Evolutionary conservation across 140 eudicot species (phyloP).

Genomic region (Ambrosia hybrid): DNA sequence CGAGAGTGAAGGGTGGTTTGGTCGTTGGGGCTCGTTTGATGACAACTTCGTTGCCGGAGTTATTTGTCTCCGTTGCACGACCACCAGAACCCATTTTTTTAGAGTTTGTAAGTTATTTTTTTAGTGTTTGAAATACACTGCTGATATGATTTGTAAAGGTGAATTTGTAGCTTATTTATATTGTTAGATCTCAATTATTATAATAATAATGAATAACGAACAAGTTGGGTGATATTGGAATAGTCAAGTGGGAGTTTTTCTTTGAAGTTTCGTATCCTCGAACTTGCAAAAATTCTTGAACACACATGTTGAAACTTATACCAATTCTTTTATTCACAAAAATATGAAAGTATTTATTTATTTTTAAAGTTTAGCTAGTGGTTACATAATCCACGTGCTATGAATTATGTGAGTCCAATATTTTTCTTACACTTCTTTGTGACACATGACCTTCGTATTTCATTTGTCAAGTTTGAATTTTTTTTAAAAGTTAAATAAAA

Average conservation of each 20-base stretch:
- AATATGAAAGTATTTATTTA: too few species aligned
- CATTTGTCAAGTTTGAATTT: too few species aligned
- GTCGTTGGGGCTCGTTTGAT: constrained; percentile 3
- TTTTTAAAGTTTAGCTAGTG: too few species aligned
- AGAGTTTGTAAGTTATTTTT: neutral
- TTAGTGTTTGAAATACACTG: neutral
- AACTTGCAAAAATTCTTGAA: neutral
- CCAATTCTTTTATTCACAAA: neutral
- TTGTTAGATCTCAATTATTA: neutral
- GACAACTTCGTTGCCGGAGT: neutral
- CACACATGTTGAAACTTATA: neutral
- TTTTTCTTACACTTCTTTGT: too few species aligned
- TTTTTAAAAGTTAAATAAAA: too few species aligned
- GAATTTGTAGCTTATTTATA: neutral
- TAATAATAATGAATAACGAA: neutral
- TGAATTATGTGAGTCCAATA: too few species aligned
- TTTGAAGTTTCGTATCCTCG: neutral
- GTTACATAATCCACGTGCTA: too few species aligned
- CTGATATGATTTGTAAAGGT: neutral
- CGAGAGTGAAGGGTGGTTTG: constrained; percentile 8
- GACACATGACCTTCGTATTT: too few species aligned
- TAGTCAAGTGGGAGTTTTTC: neutral
- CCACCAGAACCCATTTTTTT: neutral
- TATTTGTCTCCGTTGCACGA: neutral
- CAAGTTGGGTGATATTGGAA: neutral